These are phyloP conservation scores for Microcyclospora pomicola DNA, from an alignment of 2,329 filamentous ascomycete species.

Conservation along the genomic window DNA sequence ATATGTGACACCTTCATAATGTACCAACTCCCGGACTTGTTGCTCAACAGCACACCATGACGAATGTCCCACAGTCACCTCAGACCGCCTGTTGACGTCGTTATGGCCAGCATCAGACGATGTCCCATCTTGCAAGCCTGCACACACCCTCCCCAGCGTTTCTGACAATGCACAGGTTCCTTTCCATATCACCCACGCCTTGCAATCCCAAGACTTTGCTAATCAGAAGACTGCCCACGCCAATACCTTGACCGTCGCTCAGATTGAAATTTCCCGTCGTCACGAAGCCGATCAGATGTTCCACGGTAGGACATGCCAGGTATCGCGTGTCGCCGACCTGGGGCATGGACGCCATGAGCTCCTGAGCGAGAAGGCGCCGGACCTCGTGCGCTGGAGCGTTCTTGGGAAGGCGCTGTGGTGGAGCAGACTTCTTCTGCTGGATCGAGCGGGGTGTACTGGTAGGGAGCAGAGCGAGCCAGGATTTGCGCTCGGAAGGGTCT, in stretches of 20 bases:
- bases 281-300: conserved; percentile 78
- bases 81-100: too few species aligned
- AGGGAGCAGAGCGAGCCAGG: conserved; percentile 55
- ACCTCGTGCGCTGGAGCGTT: conserved; percentile 32
- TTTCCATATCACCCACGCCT: conserved; percentile 29
- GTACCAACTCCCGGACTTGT: too few species aligned
- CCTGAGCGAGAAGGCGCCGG: conserved; percentile 27
- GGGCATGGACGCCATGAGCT: conserved; percentile 33
- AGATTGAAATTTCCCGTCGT: conserved; percentile 78
- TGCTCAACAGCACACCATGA: too few species aligned
- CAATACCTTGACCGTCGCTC: conserved; percentile 58
- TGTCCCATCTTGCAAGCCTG: conserved; percentile 66
- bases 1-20: too few species aligned
- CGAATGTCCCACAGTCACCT: too few species aligned
- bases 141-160: conserved; percentile 68
- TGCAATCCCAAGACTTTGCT: conserved; percentile 41
- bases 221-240: conserved; percentile 50
- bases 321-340: conserved; percentile 29
- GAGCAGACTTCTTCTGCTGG: conserved; percentile 6
- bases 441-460: conserved; percentile 5
- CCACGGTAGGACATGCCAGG: conserved; percentile 55
- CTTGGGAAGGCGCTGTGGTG: conserved; percentile 14
- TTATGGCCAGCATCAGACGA: conserved; percentile 25
- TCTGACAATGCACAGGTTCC: conserved; percentile 60
- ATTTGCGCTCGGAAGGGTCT: conserved; percentile 39